phyloP scores from a whole-genome alignment of 2,329 filamentous ascomycete genomes.

The Cylindrodendrum hubeiense region DNA sequence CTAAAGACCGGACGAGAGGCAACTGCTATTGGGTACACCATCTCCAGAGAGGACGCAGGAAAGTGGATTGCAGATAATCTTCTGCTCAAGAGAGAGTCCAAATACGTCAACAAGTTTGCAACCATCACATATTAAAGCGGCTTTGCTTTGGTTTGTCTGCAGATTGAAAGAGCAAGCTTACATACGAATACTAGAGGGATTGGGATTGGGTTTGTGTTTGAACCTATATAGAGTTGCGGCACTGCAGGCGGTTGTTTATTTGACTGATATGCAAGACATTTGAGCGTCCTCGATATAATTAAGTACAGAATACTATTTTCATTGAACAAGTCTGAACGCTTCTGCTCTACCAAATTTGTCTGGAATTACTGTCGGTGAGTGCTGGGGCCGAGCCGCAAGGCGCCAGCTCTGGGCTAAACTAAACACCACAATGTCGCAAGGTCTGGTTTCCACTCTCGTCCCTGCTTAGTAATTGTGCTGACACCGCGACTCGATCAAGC shows the following conservation, averaged over 20 bases:
- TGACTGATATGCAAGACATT: background rate
- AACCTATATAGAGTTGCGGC: background rate
- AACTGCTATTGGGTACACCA: slow-evolving; percentile 59
- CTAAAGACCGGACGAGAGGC: slow-evolving; percentile 47
- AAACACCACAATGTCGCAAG: too few species aligned
- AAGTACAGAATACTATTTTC: too few species aligned
- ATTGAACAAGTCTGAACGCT: too few species aligned
- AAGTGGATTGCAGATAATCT: slow-evolving; percentile 59
- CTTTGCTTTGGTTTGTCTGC: too few species aligned
- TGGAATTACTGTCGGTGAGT: too few species aligned
- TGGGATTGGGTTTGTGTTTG: background rate
- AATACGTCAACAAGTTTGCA: slow-evolving; percentile 52
- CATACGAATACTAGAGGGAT: too few species aligned
- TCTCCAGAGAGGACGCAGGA: slow-evolving; percentile 61
- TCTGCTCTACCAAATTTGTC: background rate
- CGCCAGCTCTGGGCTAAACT: background rate
- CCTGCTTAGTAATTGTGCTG: background rate
- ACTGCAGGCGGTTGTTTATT: background rate
- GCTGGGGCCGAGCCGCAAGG: background rate
- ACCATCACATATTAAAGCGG: slow-evolving; percentile 50
- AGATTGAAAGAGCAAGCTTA: too few species aligned
- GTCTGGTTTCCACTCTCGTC: background rate
- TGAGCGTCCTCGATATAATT: background rate
- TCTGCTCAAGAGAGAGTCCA: slow-evolving; percentile 39
- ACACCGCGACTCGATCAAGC: background rate